phyloP scores from a whole-genome alignment of 2,329 filamentous ascomycete species.

The Alternaria incomplexa region DNA sequence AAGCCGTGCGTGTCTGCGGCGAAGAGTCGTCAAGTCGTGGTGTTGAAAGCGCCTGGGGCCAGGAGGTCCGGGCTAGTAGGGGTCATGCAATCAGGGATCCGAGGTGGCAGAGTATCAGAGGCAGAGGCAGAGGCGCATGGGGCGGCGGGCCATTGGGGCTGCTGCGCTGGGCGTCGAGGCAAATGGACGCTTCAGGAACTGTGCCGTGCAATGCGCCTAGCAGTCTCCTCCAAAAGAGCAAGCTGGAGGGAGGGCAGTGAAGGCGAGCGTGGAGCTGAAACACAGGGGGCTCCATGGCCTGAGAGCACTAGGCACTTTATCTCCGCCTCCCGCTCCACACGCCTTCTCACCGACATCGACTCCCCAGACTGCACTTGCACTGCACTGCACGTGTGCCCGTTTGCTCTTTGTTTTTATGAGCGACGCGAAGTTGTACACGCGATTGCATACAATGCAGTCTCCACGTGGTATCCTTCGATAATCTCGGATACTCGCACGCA shows the following conservation, averaged over 20 bases:
- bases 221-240: slow-evolving; percentile 2
- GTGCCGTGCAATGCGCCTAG: slow-evolving; percentile 10
- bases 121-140: background rate
- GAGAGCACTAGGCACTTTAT: background rate
- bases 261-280: slow-evolving; percentile 12
- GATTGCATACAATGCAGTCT: background rate
- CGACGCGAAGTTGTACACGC: background rate
- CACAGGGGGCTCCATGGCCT: background rate
- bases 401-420: background rate
- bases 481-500: background rate
- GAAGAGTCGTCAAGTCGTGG: slow-evolving; percentile 7
- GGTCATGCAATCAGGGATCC: slow-evolving; percentile 8
- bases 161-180: slow-evolving; percentile 11
- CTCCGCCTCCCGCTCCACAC: slow-evolving; percentile 2
- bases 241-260: slow-evolving; percentile 4
- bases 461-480: background rate
- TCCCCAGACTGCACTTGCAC: background rate
- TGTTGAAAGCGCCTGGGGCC: background rate
- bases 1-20: slow-evolving; percentile 15
- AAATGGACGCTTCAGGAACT: slow-evolving; percentile 3
- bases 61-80: slow-evolving; percentile 13
- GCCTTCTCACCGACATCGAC: slow-evolving; percentile 1
- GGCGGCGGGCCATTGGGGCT: slow-evolving; percentile 18
- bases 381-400: background rate
- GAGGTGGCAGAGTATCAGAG: slow-evolving; percentile 15